A percentile compares a stretch with the other conserved stretches of the same genome.
These are phyloP conservation scores for Malassezia equina DNA, from an alignment of 1,284 basidiomycete species.

Conservation along the genomic window DNA sequence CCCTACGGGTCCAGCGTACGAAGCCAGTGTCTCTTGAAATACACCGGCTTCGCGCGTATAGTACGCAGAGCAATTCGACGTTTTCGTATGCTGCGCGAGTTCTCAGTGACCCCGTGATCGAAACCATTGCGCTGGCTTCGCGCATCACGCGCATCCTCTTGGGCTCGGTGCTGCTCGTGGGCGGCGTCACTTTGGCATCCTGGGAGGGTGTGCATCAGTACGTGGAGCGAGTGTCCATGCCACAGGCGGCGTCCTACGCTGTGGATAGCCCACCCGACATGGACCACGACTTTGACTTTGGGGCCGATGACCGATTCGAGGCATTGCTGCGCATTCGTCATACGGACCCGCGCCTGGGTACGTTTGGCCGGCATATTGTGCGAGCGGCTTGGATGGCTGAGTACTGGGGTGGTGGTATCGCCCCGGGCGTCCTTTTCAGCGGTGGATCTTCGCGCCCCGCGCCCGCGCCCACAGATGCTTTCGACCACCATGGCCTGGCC, in stretches of 20 bases:
- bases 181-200: constrained; percentile 19
- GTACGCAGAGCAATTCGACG: background rate
- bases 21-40: background rate
- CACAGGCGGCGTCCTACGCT: background rate
- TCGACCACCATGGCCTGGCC: constrained; percentile 21
- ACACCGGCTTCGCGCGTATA: background rate
- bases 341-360: constrained; percentile 35
- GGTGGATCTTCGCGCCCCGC: constrained; percentile 2
- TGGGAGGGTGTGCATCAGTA: constrained; percentile 44
- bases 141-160: constrained; percentile 41
- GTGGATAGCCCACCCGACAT: background rate
- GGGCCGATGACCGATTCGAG: background rate
- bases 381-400: constrained; percentile 40
- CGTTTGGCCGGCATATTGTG: constrained; percentile 37
- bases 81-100: constrained; percentile 6
- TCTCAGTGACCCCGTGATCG: constrained; percentile 25
- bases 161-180: constrained; percentile 26
- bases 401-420: constrained; percentile 40
- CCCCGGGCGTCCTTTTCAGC: constrained; percentile 30
- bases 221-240: constrained; percentile 36
- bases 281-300: background rate
- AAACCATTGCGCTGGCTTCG: constrained; percentile 35
- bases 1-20: background rate
- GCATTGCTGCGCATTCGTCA: background rate
- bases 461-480: background rate